Evolutionary conservation across 495 filamentous ascomycete genomes (phyloP).

Genomic region (Neurospora pannonica): DNA sequence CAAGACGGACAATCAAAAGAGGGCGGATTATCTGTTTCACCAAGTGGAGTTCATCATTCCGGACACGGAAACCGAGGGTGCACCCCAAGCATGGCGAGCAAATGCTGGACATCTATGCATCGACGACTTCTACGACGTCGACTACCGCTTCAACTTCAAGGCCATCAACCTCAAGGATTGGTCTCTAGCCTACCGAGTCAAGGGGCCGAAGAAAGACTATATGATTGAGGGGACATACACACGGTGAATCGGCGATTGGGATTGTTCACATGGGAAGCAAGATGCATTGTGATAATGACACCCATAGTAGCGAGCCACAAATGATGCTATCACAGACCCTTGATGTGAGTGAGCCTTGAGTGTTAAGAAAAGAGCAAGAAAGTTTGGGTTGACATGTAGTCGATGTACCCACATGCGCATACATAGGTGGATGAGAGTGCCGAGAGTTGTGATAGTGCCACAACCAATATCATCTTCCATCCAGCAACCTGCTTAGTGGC

Average conservation of each 20-base stretch:
- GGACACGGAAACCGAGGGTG: constrained; percentile 2
- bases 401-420: neutral
- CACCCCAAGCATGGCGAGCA: constrained; percentile 40
- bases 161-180: constrained; percentile 44
- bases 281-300: neutral
- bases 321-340: neutral
- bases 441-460: neutral
- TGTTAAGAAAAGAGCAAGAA: neutral
- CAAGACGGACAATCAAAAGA: constrained; percentile 43
- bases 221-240: constrained; percentile 42
- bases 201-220: constrained; percentile 63
- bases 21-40: constrained; percentile 61
- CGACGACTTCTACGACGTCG: constrained; percentile 54
- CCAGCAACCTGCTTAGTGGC: neutral
- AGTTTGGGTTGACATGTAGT: neutral
- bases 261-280: neutral
- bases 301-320: neutral
- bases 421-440: neutral
- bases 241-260: constrained; percentile 10
- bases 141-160: constrained; percentile 50
- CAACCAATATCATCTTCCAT: neutral
- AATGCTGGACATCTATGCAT: constrained; percentile 52
- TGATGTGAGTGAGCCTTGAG: neutral
- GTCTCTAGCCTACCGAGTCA: constrained; percentile 50
- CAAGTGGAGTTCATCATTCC: constrained; percentile 35